Evolutionary conservation across 2,329 filamentous ascomycete species (phyloP).

Genomic region (Lachnellula cervina): DNA sequence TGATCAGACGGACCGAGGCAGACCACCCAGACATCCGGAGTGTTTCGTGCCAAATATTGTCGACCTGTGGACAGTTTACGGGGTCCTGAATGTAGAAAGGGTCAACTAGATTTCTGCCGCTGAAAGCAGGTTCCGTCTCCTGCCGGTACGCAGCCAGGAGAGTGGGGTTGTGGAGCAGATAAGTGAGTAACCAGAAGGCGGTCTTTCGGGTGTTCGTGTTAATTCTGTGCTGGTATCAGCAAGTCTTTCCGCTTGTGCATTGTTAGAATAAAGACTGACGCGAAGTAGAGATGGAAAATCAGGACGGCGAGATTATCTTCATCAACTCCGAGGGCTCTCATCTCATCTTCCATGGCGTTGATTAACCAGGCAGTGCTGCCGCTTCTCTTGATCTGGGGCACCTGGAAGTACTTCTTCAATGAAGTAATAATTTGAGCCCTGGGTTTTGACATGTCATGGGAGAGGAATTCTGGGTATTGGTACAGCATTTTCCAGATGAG

Average conservation of each 20-base stretch:
- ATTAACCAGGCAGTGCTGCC: background rate
- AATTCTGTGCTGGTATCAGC: background rate
- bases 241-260: no score
- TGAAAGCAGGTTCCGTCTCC: slow-evolving; percentile 2
- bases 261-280: no score
- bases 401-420: background rate
- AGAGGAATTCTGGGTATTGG: background rate
- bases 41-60: background rate
- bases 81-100: background rate
- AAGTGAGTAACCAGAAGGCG: slow-evolving; percentile 4
- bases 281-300: background rate
- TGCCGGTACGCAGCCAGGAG: background rate
- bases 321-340: background rate
- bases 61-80: background rate
- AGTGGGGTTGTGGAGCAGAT: background rate
- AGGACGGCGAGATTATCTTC: background rate
- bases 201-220: slow-evolving; percentile 3
- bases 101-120: no score
- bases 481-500: background rate
- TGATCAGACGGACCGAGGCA: slow-evolving; percentile 2
- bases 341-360: background rate
- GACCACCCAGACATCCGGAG: background rate
- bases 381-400: background rate
- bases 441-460: background rate
- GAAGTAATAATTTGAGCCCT: background rate